phyloP scores from a whole-genome alignment of 2,329 filamentous ascomycete species.

The Aspergillus hiratsukae region DNA sequence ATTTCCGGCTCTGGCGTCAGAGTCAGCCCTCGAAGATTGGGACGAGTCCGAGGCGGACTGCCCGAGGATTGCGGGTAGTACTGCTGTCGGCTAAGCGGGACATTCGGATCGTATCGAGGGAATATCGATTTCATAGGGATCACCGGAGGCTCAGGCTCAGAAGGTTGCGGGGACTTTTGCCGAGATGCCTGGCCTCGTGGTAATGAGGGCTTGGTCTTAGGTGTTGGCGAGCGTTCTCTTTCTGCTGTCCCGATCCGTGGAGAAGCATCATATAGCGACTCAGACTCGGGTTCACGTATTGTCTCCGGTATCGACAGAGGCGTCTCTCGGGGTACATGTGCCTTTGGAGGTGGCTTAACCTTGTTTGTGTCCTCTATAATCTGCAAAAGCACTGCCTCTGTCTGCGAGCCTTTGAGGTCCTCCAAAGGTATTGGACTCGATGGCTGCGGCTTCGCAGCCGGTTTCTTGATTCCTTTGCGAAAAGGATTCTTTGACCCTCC shows the following conservation, averaged over 20 bases:
- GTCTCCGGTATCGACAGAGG: slow-evolving; percentile 12
- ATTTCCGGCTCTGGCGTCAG: slow-evolving; percentile 31
- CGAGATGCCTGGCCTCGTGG: slow-evolving; percentile 8
- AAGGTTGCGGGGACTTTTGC: slow-evolving; percentile 16
- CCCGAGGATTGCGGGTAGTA: slow-evolving; percentile 29
- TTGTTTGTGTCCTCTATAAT: slow-evolving; percentile 35
- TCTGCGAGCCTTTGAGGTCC: slow-evolving; percentile 24
- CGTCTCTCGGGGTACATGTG: slow-evolving; percentile 15
- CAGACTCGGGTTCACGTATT: slow-evolving; percentile 10
- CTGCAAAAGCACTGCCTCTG: slow-evolving; percentile 35
- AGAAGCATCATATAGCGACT: slow-evolving; percentile 14
- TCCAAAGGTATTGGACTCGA: slow-evolving; percentile 26
- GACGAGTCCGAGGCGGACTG: slow-evolving; percentile 11
- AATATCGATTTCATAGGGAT: slow-evolving; percentile 44
- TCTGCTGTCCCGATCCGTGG: slow-evolving; percentile 6
- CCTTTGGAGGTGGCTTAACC: slow-evolving; percentile 23
- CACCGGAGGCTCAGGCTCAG: slow-evolving; percentile 28
- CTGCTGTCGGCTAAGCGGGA: slow-evolving; percentile 33
- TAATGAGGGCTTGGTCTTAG: slow-evolving; percentile 7
- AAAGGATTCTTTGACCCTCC: slow-evolving; percentile 32
- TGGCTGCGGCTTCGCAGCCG: slow-evolving; percentile 17
- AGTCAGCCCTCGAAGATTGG: slow-evolving; percentile 26
- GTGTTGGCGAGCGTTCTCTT: not conserved
- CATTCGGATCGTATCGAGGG: slow-evolving; percentile 39
- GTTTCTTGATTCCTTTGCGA: slow-evolving; percentile 24